A percentile compares a stretch with the other conserved stretches of the same genome.
Evolutionary conservation across 805 yeast genomes (phyloP).

Genomic region (Candida andamanensis): DNA sequence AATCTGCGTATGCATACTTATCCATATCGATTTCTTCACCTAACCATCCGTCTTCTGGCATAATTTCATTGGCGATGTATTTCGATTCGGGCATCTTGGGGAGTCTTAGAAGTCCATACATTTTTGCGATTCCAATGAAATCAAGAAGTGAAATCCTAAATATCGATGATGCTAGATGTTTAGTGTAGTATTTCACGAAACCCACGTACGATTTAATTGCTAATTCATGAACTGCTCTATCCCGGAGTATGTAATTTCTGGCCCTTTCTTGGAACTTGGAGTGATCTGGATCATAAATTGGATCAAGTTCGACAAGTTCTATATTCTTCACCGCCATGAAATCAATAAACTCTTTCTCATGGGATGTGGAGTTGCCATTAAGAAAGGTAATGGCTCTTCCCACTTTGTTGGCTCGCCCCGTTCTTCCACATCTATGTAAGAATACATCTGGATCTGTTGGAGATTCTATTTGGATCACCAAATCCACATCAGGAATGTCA

Average conservation of each 20-base stretch:
- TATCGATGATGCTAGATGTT: constrained; percentile 84
- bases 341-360: constrained; percentile 77
- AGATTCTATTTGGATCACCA: constrained; percentile 91
- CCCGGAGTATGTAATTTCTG: constrained; percentile 58
- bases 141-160: constrained; percentile 72
- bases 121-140: constrained; percentile 62
- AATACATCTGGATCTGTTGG: constrained; percentile 91
- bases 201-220: constrained; percentile 80
- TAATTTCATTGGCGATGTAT: constrained; percentile 39
- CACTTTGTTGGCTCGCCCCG: constrained; percentile 83
- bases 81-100: constrained; percentile 93
- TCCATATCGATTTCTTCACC: constrained; percentile 63
- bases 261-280: constrained; percentile 20
- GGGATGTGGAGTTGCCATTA: constrained; percentile 45
- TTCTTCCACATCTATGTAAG: constrained; percentile 90
- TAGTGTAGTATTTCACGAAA: constrained; percentile 75
- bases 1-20: constrained; percentile 57
- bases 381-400: constrained; percentile 79
- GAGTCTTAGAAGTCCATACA: constrained; percentile 75
- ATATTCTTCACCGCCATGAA: constrained; percentile 71
- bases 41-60: constrained; percentile 76
- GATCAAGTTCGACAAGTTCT: constrained; percentile 37
- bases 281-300: constrained; percentile 21
- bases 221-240: constrained; percentile 76
- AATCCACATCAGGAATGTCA: constrained; percentile 91